phyloP scores from a whole-genome alignment of 495 filamentous ascomycete genomes.

The Xylaria longipes region DNA sequence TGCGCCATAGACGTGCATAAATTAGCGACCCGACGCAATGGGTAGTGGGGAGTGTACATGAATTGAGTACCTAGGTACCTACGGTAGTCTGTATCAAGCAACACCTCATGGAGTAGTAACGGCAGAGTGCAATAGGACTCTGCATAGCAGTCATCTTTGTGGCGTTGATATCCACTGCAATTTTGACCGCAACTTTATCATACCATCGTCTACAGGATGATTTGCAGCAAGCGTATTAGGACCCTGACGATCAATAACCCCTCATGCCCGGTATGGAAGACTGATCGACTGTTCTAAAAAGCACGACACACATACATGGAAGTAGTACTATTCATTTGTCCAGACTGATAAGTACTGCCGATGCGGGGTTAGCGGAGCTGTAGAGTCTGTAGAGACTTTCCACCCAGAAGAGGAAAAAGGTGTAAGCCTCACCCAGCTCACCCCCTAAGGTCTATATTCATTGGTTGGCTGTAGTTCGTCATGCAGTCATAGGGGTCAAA shows the following conservation, averaged over 20 bases:
- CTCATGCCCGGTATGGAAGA: background rate
- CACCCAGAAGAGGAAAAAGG: background rate
- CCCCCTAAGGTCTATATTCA: background rate
- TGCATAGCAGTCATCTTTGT: background rate
- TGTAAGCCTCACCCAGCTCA: background rate
- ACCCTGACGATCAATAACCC: constrained; percentile 1
- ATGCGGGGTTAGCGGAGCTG: background rate
- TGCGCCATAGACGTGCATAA: constrained; percentile 5
- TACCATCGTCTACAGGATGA: background rate
- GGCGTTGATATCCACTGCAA: background rate
- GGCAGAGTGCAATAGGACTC: background rate
- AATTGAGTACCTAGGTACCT: background rate
- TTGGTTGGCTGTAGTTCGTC: background rate
- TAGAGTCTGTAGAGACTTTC: background rate
- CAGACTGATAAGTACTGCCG: background rate
- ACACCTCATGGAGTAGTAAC: background rate
- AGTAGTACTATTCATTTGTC: background rate
- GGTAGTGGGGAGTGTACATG: constrained; percentile 16
- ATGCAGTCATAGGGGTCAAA: background rate
- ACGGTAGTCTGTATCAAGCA: background rate
- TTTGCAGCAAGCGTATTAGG: background rate
- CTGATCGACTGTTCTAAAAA: background rate
- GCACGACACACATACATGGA: no score
- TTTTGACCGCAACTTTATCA: constrained; percentile 13
- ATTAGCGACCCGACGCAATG: constrained; percentile 20